phyloP scores from a whole-genome alignment of 225 moss, liverwort and hornwort species.

The Bryoerythrophyllum caledonicum region DNA sequence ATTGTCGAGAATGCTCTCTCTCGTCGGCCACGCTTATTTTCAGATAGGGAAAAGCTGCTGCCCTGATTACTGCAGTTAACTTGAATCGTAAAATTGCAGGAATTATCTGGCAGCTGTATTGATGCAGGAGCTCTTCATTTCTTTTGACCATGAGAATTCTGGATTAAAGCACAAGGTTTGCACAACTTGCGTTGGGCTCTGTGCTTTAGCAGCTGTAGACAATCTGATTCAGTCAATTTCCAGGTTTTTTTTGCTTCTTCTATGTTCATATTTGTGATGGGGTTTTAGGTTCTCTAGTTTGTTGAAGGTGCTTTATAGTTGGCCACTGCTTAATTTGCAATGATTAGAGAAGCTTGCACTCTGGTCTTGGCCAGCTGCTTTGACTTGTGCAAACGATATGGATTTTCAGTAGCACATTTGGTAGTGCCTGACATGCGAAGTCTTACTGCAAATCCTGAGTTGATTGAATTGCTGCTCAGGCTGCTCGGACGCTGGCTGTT shows the following conservation, averaged over 20 bases:
- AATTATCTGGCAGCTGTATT: constrained; percentile 79
- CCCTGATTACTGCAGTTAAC: constrained; percentile 7
- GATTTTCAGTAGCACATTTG: neutral
- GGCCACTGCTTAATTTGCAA: neutral
- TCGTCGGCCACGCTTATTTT: neutral
- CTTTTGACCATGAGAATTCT: constrained; percentile 76
- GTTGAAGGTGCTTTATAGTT: neutral
- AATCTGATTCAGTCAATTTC: neutral
- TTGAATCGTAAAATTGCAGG: constrained; percentile 32
- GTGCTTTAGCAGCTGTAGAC: neutral
- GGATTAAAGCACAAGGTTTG: constrained; percentile 66
- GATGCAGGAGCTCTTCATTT: constrained; percentile 81
- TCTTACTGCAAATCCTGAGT: neutral
- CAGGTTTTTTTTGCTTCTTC: neutral
- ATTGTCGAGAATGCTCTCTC: neutral
- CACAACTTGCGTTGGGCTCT: neutral
- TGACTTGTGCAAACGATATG: neutral
- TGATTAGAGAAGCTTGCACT: neutral
- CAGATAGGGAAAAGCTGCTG: neutral
- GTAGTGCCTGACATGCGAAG: neutral
- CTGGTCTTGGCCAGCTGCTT: neutral
- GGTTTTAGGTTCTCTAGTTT: neutral
- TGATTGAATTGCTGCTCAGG: constrained; percentile 39
- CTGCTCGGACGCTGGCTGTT: constrained; percentile 72
- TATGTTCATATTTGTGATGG: neutral